These are phyloP conservation scores for Emiliania huxleyi DNA, from an alignment of 78 protist species.

Conservation along the genomic window DNA sequence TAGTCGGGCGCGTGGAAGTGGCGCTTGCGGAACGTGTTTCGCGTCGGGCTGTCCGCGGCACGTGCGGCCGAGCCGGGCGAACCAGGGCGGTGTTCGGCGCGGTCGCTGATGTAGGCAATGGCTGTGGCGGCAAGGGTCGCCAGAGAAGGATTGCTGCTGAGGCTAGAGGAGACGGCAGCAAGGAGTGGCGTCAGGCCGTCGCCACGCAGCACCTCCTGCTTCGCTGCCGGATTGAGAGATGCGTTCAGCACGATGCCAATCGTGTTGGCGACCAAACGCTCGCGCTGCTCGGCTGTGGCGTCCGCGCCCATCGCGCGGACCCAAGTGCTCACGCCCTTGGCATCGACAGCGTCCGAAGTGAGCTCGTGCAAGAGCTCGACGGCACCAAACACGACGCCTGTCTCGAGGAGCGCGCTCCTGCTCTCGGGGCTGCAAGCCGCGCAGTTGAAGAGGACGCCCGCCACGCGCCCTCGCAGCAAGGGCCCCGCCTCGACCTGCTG, in stretches of 20 bases:
- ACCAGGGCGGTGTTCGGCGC: not conserved
- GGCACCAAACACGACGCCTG: not conserved
- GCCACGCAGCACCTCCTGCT: not conserved
- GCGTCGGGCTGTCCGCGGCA: not conserved
- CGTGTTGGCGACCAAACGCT: not conserved
- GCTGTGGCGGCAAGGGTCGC: not conserved
- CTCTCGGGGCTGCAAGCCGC: not conserved
- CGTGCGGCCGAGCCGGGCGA: not conserved
- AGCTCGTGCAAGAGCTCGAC: not conserved
- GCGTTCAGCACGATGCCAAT: not conserved
- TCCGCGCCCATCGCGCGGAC: not conserved
- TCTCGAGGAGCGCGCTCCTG: not conserved
- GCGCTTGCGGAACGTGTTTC: not conserved
- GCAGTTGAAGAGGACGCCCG: not conserved
- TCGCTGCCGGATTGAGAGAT: not conserved
- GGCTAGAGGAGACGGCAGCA: not conserved
- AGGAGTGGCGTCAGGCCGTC: not conserved
- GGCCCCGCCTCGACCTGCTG: not conserved
- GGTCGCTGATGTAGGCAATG: not conserved
- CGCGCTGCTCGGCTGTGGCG: not conserved
- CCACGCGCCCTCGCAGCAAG: not conserved
- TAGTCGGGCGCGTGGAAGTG: slow-evolving; percentile 13
- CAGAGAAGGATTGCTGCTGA: not conserved
- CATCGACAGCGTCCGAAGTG: not conserved
- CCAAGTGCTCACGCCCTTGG: not conserved